Base-by-base conservation (phyloP, 108 stramenopile species). In the Stephanodiscus minutulus region DNA sequence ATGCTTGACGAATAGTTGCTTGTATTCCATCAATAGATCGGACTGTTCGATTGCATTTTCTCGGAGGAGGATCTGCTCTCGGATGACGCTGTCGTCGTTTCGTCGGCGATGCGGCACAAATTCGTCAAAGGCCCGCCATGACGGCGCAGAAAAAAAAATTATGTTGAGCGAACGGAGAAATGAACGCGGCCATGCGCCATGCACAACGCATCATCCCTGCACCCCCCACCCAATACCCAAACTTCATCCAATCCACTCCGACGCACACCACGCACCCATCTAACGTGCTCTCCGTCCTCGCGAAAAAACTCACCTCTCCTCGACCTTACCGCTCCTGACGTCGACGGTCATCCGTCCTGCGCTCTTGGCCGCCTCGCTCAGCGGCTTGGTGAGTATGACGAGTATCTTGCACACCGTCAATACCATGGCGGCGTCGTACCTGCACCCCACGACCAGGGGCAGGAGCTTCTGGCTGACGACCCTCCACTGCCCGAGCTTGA, bases 371-470 rank as follows among this genome's bases (percentile, higher is more conserved):
- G 73, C 65, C 11, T 90, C 91, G 35, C 85, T 81, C 50, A 93
- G 55, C 47, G 95, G 95, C 71, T 93, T 96, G 41, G 95, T 96
- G 35, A 96, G 52, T 61, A 93, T 93, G 13, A 96, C 95, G 27
- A 93, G 74, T 64, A 96, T 92, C 76, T 93, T 93, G 58, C 85
- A 83, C 18, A 96, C 76, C 11, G 95, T 96, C 59, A 96, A 63
- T 17, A 96, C 85, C 68, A 92, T 67, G 4, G 88, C 78, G 20
- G 75, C 81, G 74, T 96, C 92, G 70, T 96, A 92, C 31, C 89
- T 84, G 69, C 91, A 89, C 22, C 81, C 82, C 56, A 87, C 70
- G 4, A 91, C 84, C 10, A 96, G 65, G 11, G 95, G 95, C 15
- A 96, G 61, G 41, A 96, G 58, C 71, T 96, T 96, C 47, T 91